phyloP scores from a whole-genome alignment of 176 grass and related monocot genomes.

The Aegilops speltoides region DNA sequence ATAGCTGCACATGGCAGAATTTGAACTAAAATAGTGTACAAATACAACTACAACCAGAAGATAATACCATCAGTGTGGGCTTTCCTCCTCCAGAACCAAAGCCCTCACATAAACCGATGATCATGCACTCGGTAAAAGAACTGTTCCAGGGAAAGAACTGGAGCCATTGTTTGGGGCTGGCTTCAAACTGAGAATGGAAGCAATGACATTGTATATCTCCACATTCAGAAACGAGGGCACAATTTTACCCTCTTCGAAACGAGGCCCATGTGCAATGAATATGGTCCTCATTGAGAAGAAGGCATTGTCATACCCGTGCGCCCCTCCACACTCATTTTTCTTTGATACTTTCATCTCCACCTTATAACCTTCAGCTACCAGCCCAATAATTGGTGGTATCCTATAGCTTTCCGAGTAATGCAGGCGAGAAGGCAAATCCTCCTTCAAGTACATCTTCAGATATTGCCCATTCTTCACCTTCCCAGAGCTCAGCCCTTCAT shows the following conservation, averaged over 20 bases:
- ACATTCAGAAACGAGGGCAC: conserved; percentile 86
- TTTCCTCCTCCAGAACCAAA: conserved; percentile 21
- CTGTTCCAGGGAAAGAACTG: conserved; percentile 51
- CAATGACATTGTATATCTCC: conserved; percentile 85
- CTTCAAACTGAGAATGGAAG: conserved; percentile 70
- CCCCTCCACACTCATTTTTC: conserved; percentile 72
- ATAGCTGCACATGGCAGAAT: conserved; percentile 7
- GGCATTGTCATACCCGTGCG: conserved; percentile 83
- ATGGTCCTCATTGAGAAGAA: conserved; percentile 97
- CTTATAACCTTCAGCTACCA: conserved; percentile 83
- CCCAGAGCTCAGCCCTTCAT: conserved; percentile 73
- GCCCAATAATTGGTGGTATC: conserved; percentile 77
- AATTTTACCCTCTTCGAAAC: conserved; percentile 61
- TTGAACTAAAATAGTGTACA: conserved; percentile 38
- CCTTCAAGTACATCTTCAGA: conserved; percentile 84
- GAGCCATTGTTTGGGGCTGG: conserved; percentile 84
- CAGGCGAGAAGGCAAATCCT: conserved; percentile 68
- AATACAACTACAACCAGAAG: conserved; percentile 34
- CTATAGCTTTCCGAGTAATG: conserved; percentile 76
- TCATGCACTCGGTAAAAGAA: conserved; percentile 67
- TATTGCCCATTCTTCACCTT: conserved; percentile 67
- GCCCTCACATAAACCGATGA: neutral
- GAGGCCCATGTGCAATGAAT: conserved; percentile 74
- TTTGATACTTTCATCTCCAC: conserved; percentile 48
- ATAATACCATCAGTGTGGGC: neutral